Conservation (phyloP, 2,329 filamentous ascomycete genomes). For the Cadophora malorum region DNA sequence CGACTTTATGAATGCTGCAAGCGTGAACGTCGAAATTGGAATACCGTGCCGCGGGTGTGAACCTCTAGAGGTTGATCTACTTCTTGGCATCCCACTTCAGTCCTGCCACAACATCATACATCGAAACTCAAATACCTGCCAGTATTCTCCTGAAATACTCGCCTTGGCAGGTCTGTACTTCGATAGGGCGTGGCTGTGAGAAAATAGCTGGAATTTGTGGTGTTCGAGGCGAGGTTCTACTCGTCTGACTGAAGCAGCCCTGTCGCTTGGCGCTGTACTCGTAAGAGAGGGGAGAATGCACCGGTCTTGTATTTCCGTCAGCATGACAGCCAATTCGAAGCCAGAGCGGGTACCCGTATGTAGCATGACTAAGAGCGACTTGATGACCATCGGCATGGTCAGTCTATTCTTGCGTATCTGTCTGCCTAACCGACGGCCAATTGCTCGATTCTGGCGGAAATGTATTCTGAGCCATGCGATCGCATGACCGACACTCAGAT, state of each 20-base stretch:
- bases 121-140: not conserved
- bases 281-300: not conserved
- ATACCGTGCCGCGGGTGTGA: not conserved
- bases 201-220: not conserved
- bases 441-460: not conserved
- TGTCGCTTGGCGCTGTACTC: not conserved
- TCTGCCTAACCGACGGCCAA: not conserved
- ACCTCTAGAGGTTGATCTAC: not conserved
- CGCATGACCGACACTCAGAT: too few relatives aligned
- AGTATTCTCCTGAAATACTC: not conserved
- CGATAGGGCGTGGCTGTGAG: not conserved
- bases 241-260: not conserved
- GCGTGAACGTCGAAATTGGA: not conserved
- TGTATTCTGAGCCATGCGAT: not conserved
- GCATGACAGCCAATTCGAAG: not conserved
- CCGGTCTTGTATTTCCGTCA: not conserved
- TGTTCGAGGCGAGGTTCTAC: not conserved
- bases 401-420: not conserved
- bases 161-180: not conserved
- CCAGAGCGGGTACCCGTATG: not conserved
- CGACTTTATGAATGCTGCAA: not conserved
- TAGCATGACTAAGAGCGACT: conserved; percentile 11
- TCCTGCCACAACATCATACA: not conserved
- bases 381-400: conserved; percentile 5
- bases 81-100: not conserved